These are phyloP conservation scores for Yarrowia hollandica DNA, from an alignment of 805 yeast species.

Conservation along the genomic window DNA sequence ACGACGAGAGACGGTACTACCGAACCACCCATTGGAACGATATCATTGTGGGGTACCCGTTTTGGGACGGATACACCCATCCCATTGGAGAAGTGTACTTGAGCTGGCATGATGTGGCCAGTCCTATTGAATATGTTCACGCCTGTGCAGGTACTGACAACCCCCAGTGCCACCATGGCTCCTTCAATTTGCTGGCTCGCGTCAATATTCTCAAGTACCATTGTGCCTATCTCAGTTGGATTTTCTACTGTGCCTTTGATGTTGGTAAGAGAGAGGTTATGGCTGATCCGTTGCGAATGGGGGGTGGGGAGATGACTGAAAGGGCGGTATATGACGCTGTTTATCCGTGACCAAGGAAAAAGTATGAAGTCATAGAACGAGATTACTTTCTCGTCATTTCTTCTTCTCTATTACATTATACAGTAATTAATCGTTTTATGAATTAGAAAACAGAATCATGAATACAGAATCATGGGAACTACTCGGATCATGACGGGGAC, in stretches of 20 bases:
- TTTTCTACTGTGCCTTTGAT: slow-evolving; percentile 13
- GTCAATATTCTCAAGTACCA: slow-evolving; percentile 22
- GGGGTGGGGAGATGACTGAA: neutral
- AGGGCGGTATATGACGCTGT: neutral
- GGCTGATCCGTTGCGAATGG: neutral
- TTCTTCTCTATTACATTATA: too few species aligned
- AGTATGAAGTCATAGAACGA: too few species aligned
- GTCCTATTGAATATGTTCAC: neutral
- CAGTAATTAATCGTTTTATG: too few species aligned
- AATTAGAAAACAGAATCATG: too few species aligned
- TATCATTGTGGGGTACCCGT: slow-evolving; percentile 2
- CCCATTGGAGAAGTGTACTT: slow-evolving; percentile 9
- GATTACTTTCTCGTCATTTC: too few species aligned
- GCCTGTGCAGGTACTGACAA: neutral
- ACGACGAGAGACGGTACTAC: neutral
- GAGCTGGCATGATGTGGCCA: neutral
- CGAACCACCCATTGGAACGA: slow-evolving; percentile 19
- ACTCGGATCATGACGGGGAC: too few species aligned
- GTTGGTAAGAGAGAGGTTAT: slow-evolving; percentile 5
- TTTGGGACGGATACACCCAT: slow-evolving; percentile 4
- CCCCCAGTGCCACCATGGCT: neutral
- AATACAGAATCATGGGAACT: too few species aligned
- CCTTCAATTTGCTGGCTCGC: neutral
- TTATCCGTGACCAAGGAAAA: too few species aligned
- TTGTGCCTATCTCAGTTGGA: slow-evolving; percentile 10